phyloP scores from a whole-genome alignment of 345 rosid genomes.

The Citrus mangshanensis region DNA sequence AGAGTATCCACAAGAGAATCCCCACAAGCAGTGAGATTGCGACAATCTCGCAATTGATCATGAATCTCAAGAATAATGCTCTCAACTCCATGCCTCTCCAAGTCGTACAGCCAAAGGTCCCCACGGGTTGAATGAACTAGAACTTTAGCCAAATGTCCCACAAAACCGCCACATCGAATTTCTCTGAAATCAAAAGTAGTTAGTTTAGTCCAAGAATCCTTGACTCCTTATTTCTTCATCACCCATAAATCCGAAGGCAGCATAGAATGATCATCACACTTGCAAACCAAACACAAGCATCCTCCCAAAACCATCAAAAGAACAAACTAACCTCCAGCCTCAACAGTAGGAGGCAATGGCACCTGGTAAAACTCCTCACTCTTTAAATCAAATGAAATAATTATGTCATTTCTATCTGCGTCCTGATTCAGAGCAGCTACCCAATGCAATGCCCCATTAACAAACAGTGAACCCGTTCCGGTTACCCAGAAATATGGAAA shows the following conservation, averaged over 20 bases:
- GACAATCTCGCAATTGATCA: neutral
- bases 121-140: neutral
- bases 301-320: too few relatives aligned
- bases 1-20: neutral
- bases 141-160: neutral
- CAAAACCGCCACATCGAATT: neutral
- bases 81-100: neutral
- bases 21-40: neutral
- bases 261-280: neutral
- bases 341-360: too few relatives aligned
- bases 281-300: neutral
- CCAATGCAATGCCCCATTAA: neutral
- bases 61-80: neutral
- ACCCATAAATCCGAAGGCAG: neutral
- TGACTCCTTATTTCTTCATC: neutral
- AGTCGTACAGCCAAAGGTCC: neutral
- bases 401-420: too few relatives aligned
- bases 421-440: neutral
- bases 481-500: neutral
- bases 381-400: too few relatives aligned
- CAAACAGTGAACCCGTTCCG: neutral
- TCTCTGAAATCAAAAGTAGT: too few relatives aligned
- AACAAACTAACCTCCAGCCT: too few relatives aligned
- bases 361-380: too few relatives aligned
- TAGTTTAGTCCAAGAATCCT: neutral